phyloP scores from a whole-genome alignment of 2,329 filamentous ascomycete genomes.

The Trichoderma sp. region DNA sequence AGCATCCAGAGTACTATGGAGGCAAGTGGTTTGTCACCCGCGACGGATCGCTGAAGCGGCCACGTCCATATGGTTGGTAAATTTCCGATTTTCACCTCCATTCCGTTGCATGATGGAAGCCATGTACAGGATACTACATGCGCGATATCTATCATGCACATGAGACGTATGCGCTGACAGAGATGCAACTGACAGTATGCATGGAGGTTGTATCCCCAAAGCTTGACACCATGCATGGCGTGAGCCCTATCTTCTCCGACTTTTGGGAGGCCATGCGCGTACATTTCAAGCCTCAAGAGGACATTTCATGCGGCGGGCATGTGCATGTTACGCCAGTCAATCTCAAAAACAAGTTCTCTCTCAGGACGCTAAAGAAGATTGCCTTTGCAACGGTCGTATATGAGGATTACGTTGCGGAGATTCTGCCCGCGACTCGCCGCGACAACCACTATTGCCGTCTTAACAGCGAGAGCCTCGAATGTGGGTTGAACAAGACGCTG shows the following conservation, averaged over 20 bases:
- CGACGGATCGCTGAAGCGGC: slow-evolving; percentile 46
- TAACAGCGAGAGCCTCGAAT: slow-evolving; percentile 41
- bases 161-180: slow-evolving; percentile 20
- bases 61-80: slow-evolving; percentile 42
- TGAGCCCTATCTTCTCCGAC: slow-evolving; percentile 42
- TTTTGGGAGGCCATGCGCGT: slow-evolving; percentile 50
- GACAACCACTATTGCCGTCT: slow-evolving; percentile 44
- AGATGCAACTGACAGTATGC: slow-evolving; percentile 38
- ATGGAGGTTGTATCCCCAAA: slow-evolving; percentile 49
- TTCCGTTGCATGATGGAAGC: background rate
- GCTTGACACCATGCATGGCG: slow-evolving; percentile 42
- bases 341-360: slow-evolving; percentile 42
- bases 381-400: slow-evolving; percentile 44
- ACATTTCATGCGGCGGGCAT: slow-evolving; percentile 45
- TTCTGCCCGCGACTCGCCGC: slow-evolving; percentile 41
- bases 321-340: slow-evolving; percentile 46
- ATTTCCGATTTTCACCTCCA: background rate
- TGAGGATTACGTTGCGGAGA: slow-evolving; percentile 42
- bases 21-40: slow-evolving; percentile 49
- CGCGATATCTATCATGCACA: background rate
- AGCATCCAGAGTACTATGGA: slow-evolving; percentile 48
- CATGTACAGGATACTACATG: slow-evolving; percentile 13
- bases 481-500: slow-evolving; percentile 39
- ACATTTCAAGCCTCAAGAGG: slow-evolving; percentile 45
- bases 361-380: slow-evolving; percentile 43